Base-by-base conservation (phyloP, 2,329 filamentous ascomycete species). In the Microsporum canis region DNA sequence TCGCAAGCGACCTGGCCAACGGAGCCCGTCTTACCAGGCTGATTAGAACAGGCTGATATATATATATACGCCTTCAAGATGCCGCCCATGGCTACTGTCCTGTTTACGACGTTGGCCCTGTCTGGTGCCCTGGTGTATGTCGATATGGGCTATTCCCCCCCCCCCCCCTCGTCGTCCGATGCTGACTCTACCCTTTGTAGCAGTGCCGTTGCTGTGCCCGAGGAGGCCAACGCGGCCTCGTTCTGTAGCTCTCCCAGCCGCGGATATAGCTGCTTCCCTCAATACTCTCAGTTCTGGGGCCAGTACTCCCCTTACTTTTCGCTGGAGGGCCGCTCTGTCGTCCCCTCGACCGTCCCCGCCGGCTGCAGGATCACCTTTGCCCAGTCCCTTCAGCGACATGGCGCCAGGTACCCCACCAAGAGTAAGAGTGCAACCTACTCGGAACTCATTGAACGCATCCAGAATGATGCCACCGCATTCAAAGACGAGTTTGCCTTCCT, bases 241-340 rank as follows among this genome's bases (percentile, higher is more conserved):
- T 36, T 34, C 8, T 63, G 62, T 34, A 58, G 51, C 39, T 34
- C 51, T 12, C 51, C 51, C 5, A 36, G 59, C 29, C 27, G 36
- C 3, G 62, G 62, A 8, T 63, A 62, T 34, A 56, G 31, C 49
- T 63, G 62, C 43, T 38, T 62, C 29, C 51, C 60, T 34, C 49
- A 43, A 27, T 80, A 86, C 51, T 83, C 84, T 1, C 87, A 84
- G 66, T 81, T 79, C 60, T 95, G 90, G 89, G 91, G 91, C 61
- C 90, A 92, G 71, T 96, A 96, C 72, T 88, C 89, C 17, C 89
- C 91, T 1, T 95, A 85, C 75, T 96, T 88, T 74, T 81, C 86
- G 0, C 86, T 91, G 0, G 64, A 63, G 0, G 60, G 65, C 3
- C 81, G 85, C 5, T 90, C 87, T 0, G 77, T 82, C 2, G 82